Evolutionary conservation across 1,284 basidiomycete species (phyloP), one percentile per base, ranked within the genome.

Genomic region (Apiotrichum akiyoshidainum): DNA sequence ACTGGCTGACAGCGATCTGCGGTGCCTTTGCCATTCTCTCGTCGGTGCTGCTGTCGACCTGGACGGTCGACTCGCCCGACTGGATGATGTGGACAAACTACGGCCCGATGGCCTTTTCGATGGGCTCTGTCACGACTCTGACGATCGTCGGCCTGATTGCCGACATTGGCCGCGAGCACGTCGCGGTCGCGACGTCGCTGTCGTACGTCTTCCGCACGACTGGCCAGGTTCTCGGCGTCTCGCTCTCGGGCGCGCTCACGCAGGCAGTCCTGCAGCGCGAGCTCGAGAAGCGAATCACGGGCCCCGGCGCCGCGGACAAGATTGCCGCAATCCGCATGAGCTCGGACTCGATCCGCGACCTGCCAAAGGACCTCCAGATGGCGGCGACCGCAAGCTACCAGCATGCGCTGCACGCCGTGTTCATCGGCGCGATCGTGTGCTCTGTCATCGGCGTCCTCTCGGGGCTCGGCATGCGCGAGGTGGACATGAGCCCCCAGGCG

Each of bases 161-260:
- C 33, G 83, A 85, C 59, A 88, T 94, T 21, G 81, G 83, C 50
- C 86, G 85, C 70, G 87, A 90, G 70, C 88, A 93, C 69, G 84
- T 92, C 33, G 72, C 91, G 2, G 85, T 93, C 35, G 90, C 89
- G 51, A 93, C 88, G 40, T 89, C 89, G 71, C 87, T 93, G 67
- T 90, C 89, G 26, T 94, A 94, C 78, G 81, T 93, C 52, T 92
- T 92, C 80, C 82, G 91, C 67, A 92, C 90, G 7, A 90, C 89
- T 13, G 92, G 92, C 16, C 92, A 94, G 79, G 92, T 92, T 21
- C 82, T 94, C 47, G 91, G 91, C 50, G 92, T 94, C 54, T 87
- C 88, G 67, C 79, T 93, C 47, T 87, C 88, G 62, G 89, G 89
- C 35, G 87, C 89, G 2, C 76, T 93, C 45, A 80, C 90, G 26